Evolutionary conservation across 2,329 filamentous ascomycete species (phyloP).

Genomic region (Cladosporium austrohemisphaericum): DNA sequence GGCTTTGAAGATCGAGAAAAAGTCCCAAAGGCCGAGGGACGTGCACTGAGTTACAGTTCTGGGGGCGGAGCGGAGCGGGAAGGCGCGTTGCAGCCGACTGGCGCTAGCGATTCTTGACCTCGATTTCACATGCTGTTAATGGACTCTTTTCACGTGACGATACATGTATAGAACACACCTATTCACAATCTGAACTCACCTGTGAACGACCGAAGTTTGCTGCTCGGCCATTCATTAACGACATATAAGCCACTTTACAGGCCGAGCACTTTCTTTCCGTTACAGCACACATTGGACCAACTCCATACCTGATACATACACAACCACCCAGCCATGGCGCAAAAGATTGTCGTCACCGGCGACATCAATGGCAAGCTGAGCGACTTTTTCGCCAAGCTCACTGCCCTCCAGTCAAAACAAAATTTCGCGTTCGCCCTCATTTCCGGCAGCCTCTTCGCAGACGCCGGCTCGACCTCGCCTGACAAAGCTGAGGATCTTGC

Average conservation of each 20-base stretch:
- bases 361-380: constrained; percentile 75
- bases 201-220: neutral
- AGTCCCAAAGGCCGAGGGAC: too few relatives aligned
- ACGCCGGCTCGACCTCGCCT: constrained; percentile 45
- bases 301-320: too few relatives aligned
- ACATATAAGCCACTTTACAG: too few relatives aligned
- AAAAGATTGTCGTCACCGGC: constrained; percentile 65
- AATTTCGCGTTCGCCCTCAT: constrained; percentile 81
- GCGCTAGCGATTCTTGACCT: neutral
- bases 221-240: neutral
- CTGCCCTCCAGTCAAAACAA: constrained; percentile 79
- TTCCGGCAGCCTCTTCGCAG: constrained; percentile 75
- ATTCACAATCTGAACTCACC: neutral
- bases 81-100: neutral
- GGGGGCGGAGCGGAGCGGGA: neutral
- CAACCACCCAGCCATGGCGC: constrained; percentile 15
- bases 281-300: too few relatives aligned
- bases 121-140: too few relatives aligned
- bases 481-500: constrained; percentile 37
- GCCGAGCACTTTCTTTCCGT: too few relatives aligned
- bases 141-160: neutral
- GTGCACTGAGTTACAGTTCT: too few relatives aligned
- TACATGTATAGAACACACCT: neutral
- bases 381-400: constrained; percentile 73
- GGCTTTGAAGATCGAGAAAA: neutral